A percentile compares a stretch with the other conserved stretches of the same genome.
These are phyloP conservation scores for Yarrowia sp. DNA, from an alignment of 805 yeast species.

Conservation along the genomic window DNA sequence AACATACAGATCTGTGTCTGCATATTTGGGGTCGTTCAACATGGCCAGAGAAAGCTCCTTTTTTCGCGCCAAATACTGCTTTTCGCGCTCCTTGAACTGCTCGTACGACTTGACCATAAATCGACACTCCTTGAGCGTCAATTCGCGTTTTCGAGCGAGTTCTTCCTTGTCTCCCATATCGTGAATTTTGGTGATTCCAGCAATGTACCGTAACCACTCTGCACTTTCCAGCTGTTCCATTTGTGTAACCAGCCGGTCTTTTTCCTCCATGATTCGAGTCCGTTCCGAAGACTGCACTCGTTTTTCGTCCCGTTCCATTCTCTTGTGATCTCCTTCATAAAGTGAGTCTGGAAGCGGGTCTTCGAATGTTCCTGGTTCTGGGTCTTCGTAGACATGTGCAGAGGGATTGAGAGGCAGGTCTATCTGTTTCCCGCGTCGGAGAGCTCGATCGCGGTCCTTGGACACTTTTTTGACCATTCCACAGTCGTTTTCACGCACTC, in stretches of 20 bases:
- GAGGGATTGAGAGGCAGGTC: background rate
- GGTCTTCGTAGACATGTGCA: background rate
- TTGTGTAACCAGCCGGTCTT: conserved; percentile 47
- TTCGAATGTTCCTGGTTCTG: background rate
- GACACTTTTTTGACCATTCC: background rate
- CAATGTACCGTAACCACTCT: conserved; percentile 49
- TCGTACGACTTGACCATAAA: conserved; percentile 7
- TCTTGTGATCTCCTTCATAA: conserved; percentile 51
- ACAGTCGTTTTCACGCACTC: background rate
- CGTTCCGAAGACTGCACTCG: conserved; percentile 55
- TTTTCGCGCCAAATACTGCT: background rate
- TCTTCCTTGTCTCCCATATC: conserved; percentile 51
- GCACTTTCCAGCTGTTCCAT: conserved; percentile 45
- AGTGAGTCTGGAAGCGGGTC: conserved; percentile 50
- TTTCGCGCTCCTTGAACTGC: conserved; percentile 13
- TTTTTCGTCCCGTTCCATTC: conserved; percentile 63
- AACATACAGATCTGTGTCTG: background rate
- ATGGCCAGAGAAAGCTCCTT: conserved; percentile 2
- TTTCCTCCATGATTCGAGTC: conserved; percentile 51
- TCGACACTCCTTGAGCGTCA: conserved; percentile 48
- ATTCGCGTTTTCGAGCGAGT: conserved; percentile 47
- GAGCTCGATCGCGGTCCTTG: background rate
- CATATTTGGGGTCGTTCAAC: conserved; percentile 2
- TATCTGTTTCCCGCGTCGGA: background rate
- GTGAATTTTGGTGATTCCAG: conserved; percentile 49